Evolutionary conservation across 495 filamentous ascomycete genomes (phyloP), one percentile per base, ranked within the genome.

Genomic region (Rusavskia elegans): DNA sequence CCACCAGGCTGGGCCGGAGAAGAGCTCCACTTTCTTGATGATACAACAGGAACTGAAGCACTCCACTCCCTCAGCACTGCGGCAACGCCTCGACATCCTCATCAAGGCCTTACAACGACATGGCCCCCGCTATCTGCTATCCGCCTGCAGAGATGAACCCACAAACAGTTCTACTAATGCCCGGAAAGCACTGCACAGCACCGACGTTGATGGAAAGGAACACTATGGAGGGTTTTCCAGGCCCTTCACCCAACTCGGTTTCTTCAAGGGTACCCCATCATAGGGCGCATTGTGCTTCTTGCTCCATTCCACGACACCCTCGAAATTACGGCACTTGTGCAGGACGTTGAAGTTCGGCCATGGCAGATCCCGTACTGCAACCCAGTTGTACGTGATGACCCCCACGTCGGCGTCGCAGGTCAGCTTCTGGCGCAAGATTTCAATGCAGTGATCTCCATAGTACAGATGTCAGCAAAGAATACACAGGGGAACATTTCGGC

Each of bases 301-400:
- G 1, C 73, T 74, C 75, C 75, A 80, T 37, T 62, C 39, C 9
- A 72, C 58, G 20, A 82, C 55, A 0, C 62, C 70, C 5, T 80
- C 71, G 51, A 73, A 80, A 51, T 80, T 76, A 37, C 73, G 68
- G 55, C 78, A 79, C 48, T 62, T 64, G 51, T 79, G 77, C 42
- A 65, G 54, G 0, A 74, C 77, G 54, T 77, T 74, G 61, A 80
- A 79, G 49, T 80, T 46, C 14, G 51, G 40, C 51, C 51, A 46
- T 3, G 51, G 50, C 17, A 27, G 23, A 19, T 44, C 50, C n/a
- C 51, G 40, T 13, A n/a, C n/a, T 10, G 40, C 20, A 25, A 46
- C 51, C 51, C 51, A 46, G 40, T 38, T 36, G 41, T 45, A 27
- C 3, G 51, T 53, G 14, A 46, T 45, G 19, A 45, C 41, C 14